Evolutionary conservation across 495 filamentous ascomycete genomes (phyloP).

Genomic region (Hypoxylon perforatum): DNA sequence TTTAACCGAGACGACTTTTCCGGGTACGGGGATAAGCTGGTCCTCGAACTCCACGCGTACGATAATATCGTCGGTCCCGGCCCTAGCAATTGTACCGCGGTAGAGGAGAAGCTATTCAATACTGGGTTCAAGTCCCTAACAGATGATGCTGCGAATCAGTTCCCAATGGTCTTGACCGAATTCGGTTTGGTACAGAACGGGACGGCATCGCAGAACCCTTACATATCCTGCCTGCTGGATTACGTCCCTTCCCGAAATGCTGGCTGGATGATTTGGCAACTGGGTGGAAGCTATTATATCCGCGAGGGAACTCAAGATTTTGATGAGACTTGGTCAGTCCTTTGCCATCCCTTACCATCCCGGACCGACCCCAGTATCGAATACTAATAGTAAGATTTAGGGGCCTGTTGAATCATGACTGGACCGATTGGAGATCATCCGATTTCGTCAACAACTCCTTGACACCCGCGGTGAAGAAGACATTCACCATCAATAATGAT

Average conservation of each 20-base stretch:
- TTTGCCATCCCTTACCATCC: neutral
- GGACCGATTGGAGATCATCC: constrained; percentile 54
- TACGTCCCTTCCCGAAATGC: constrained; percentile 58
- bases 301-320: constrained; percentile 58
- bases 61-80: constrained; percentile 55
- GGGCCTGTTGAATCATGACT: constrained; percentile 55
- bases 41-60: constrained; percentile 72
- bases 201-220: constrained; percentile 53
- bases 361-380: too few relatives aligned
- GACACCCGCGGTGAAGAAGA: constrained; percentile 47
- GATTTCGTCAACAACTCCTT: constrained; percentile 47
- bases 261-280: constrained; percentile 69
- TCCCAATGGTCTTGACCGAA: constrained; percentile 63
- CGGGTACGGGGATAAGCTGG: constrained; percentile 59
- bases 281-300: constrained; percentile 67
- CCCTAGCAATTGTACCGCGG: constrained; percentile 58
- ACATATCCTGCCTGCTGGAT: constrained; percentile 58
- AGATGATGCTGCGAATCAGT: constrained; percentile 54
- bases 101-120: constrained; percentile 58
- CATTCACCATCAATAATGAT: constrained; percentile 24
- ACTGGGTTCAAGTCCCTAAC: constrained; percentile 67
- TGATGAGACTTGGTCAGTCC: constrained; percentile 60
- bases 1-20: constrained; percentile 59
- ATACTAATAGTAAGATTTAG: constrained; percentile 10
- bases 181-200: constrained; percentile 58